These are phyloP conservation scores for Austroboletus niveus DNA, from an alignment of 1,284 basidiomycete species.

Conservation along the genomic window DNA sequence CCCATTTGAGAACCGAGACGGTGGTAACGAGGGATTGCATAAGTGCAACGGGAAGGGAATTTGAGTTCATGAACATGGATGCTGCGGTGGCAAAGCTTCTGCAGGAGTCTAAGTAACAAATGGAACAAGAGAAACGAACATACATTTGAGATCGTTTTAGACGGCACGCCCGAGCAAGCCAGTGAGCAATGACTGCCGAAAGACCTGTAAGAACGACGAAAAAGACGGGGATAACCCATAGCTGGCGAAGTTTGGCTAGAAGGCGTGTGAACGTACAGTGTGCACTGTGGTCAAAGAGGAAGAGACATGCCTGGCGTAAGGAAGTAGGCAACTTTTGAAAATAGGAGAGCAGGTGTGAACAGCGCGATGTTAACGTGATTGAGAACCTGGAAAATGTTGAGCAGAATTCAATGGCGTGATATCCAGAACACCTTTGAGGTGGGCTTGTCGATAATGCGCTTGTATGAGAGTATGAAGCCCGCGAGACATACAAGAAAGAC, in stretches of 20 bases:
- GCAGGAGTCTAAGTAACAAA: background rate
- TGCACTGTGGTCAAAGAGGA: background rate
- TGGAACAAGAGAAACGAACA: conserved; percentile 11
- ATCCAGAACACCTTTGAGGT: conserved; percentile 70
- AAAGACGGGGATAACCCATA: conserved; percentile 90
- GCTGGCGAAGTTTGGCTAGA: conserved; percentile 74
- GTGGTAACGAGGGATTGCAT: conserved; percentile 87
- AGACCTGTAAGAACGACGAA: conserved; percentile 70
- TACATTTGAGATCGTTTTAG: conserved; percentile 65
- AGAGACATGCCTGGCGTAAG: conserved; percentile 57
- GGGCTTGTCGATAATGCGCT: conserved; percentile 83
- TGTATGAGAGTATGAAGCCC: conserved; percentile 79
- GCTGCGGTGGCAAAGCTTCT: conserved; percentile 86
- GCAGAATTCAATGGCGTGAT: background rate
- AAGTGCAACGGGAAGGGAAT: conserved; percentile 90
- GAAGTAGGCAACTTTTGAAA: conserved; percentile 90
- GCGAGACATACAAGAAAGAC: conserved; percentile 87
- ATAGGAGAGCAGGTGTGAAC: conserved; percentile 90
- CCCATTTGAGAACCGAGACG: conserved; percentile 85
- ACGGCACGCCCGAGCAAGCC: conserved; percentile 33
- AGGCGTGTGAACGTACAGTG: background rate
- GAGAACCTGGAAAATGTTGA: conserved; percentile 51
- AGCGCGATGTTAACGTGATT: conserved; percentile 83
- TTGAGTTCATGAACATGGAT: conserved; percentile 89
- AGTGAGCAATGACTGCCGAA: conserved; percentile 56